A percentile compares a stretch with the other conserved stretches of the same genome.
Evolutionary conservation across 305 asterid genomes (phyloP).

Genomic region (Fraxinus greggii): DNA sequence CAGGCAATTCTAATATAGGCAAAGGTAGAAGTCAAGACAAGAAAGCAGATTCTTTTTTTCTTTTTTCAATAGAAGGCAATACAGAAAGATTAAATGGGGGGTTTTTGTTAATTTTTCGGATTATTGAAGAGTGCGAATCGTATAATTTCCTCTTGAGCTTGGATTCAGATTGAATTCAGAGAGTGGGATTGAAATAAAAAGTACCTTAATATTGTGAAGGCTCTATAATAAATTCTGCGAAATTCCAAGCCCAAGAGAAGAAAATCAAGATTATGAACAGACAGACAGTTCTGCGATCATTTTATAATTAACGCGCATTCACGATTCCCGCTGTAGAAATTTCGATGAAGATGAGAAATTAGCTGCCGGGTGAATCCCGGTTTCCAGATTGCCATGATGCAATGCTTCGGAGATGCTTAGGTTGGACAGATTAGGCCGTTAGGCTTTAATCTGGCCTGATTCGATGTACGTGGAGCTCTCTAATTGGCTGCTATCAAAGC

Average conservation of each 20-base stretch:
- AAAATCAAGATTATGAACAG: conserved; percentile 10
- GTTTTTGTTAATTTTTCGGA: conserved; percentile 12
- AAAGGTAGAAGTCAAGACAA: conserved; percentile 2
- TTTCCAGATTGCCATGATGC: conserved; percentile 7
- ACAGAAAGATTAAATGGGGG: conserved; percentile 17
- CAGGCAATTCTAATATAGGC: conserved; percentile 15
- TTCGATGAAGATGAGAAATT: conserved; percentile 19
- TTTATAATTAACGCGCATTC: conserved; percentile 7
- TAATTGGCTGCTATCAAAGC: conserved; percentile 17
- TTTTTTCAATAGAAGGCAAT: not conserved
- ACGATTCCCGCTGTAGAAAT: not conserved
- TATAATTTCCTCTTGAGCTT: conserved; percentile 12
- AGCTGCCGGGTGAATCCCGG: conserved; percentile 18
- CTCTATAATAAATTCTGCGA: not conserved
- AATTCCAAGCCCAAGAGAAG: conserved; percentile 11
- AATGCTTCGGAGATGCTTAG: conserved; percentile 21
- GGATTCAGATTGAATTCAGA: conserved; percentile 20
- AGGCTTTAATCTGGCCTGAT: not conserved
- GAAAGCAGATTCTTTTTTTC: not conserved
- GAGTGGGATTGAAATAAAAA: conserved; percentile 9
- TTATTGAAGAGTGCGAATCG: not conserved
- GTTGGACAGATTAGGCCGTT: conserved; percentile 21
- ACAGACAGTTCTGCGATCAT: not conserved
- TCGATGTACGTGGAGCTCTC: conserved; percentile 21
- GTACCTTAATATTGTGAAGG: conserved; percentile 21